Conservation (phyloP, 192 early-diverging fungal genomes). For the Geosiphon pyriformis region DNA sequence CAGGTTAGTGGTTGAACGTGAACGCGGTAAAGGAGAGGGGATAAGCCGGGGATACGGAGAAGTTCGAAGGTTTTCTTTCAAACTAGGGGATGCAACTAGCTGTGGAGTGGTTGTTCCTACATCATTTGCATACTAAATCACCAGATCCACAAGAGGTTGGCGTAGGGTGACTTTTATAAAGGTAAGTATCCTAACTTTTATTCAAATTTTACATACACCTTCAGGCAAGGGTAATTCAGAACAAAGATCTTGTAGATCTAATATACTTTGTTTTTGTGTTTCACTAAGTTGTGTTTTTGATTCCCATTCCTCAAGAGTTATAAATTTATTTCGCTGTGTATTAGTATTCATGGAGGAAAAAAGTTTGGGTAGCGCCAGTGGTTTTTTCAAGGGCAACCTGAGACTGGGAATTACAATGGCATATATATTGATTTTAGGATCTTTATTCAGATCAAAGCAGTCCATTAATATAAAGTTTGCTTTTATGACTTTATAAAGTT, state of each 20-base stretch:
- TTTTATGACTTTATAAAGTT: no score
- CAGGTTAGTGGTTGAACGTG: constrained; percentile 32
- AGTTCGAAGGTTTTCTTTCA: constrained; percentile 18
- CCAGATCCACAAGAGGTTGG: no score
- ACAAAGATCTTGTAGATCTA: constrained; percentile 54
- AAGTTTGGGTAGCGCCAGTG: no score
- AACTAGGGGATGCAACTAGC: constrained; percentile 7
- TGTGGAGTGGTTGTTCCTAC: constrained; percentile 12
- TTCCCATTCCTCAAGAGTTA: constrained; percentile 55
- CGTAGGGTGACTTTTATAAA: no score
- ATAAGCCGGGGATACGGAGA: constrained; percentile 21
- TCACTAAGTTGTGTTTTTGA: constrained; percentile 45
- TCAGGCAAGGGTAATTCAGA: constrained; percentile 52
- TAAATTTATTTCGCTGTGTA: constrained; percentile 24
- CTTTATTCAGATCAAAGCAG: no score
- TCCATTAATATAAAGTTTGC: no score
- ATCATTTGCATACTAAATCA: constrained; percentile 18
- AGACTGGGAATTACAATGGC: no score
- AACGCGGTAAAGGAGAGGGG: constrained; percentile 25
- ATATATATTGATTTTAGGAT: no score
- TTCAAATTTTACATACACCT: constrained; percentile 31
- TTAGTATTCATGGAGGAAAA: no score
- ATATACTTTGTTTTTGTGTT: constrained; percentile 45
- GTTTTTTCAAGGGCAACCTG: no score
- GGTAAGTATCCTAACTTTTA: no score